Percentiles rank a stretch among this genome's conserved stretches.
Evolutionary conservation across 169 alveolate species (phyloP).

Genomic region (Miamiensis avidus): DNA sequence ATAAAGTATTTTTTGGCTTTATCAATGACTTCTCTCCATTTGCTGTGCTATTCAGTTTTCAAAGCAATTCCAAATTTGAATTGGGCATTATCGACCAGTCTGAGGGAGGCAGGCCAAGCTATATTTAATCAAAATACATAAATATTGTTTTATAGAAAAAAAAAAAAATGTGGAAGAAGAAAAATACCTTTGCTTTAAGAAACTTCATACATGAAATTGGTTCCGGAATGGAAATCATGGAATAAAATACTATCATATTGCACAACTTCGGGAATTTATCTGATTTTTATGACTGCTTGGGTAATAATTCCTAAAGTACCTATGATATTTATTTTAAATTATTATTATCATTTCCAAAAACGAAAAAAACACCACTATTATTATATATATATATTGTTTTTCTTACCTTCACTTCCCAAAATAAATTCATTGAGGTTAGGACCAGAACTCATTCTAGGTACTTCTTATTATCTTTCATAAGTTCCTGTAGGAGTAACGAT

Average conservation of each 20-base stretch:
- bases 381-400: no score
- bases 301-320: slow-evolving; percentile 84
- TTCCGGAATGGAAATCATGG: slow-evolving; percentile 82
- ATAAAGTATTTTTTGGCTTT: slow-evolving; percentile 73
- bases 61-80: slow-evolving; percentile 76
- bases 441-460: slow-evolving; percentile 83
- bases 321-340: no score
- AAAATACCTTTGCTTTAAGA: slow-evolving; percentile 41
- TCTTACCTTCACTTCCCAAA: slow-evolving; percentile 75
- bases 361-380: no score
- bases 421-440: slow-evolving; percentile 79
- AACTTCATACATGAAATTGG: slow-evolving; percentile 76
- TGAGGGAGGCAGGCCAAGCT: slow-evolving; percentile 81
- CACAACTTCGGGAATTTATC: slow-evolving; percentile 67
- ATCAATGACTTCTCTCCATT: slow-evolving; percentile 58
- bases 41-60: slow-evolving; percentile 56
- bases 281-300: slow-evolving; percentile 75
- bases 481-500: slow-evolving; percentile 83
- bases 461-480: slow-evolving; percentile 59
- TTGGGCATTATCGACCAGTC: slow-evolving; percentile 78
- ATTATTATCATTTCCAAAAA: no score
- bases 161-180: no score
- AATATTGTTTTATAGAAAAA: no score
- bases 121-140: no score
- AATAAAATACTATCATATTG: slow-evolving; percentile 79